A percentile compares a stretch with the other conserved stretches of the same genome.
phyloP scores from a whole-genome alignment of 768 basidiomycete species.

The Trametopsis cervina region DNA sequence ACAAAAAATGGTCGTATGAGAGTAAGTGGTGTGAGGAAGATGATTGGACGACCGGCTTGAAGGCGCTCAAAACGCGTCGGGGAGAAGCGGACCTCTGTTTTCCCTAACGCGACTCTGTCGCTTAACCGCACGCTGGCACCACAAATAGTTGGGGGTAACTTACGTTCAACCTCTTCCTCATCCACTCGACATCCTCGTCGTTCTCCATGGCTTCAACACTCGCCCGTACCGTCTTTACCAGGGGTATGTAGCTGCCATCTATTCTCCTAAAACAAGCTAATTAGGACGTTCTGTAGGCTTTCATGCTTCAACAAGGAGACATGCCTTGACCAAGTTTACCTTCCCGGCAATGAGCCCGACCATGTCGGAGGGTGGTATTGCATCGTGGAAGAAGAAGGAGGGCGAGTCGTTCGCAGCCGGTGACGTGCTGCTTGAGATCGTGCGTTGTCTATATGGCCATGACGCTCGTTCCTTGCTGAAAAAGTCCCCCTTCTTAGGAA shows the following conservation, averaged over 20 bases:
- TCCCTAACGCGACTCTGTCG: constrained; percentile 2
- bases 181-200: constrained; percentile 20
- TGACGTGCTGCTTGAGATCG: constrained; percentile 95
- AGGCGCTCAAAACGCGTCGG: constrained; percentile 1
- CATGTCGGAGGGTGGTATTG: constrained; percentile 99
- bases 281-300: constrained; percentile 44
- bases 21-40: not conserved
- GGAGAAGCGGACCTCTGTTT: constrained; percentile 12
- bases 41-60: not conserved
- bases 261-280: not conserved
- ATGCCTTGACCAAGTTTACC: constrained; percentile 79
- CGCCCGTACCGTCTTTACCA: constrained; percentile 52
- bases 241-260: constrained; percentile 40
- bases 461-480: not conserved
- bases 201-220: constrained; percentile 52
- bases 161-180: constrained; percentile 16
- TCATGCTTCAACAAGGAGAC: constrained; percentile 71
- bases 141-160: constrained; percentile 13
- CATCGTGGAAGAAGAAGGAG: constrained; percentile 95
- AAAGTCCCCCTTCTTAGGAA: constrained; percentile 52
- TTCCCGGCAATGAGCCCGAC: constrained; percentile 99
- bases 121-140: not conserved
- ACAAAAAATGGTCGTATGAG: not conserved
- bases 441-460: constrained; percentile 33
- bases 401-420: constrained; percentile 86